Conservation (phyloP, 306 rosid genomes). For the Benincasa hispida region DNA sequence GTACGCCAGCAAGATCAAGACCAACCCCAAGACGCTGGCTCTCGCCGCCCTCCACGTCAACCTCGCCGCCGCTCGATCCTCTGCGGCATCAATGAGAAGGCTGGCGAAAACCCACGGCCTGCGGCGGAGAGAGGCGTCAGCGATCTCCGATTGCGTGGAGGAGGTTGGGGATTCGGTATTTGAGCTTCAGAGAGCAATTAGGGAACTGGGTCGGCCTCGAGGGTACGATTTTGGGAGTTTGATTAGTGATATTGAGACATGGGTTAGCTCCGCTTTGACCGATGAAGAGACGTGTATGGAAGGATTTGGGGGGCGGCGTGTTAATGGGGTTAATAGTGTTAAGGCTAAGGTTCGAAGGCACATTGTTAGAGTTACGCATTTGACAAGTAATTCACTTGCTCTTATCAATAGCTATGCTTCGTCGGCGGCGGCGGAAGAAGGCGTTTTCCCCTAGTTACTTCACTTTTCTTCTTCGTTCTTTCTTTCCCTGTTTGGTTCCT, state of each 20-base stretch:
- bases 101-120: slow-evolving; percentile 15
- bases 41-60: slow-evolving; percentile 22
- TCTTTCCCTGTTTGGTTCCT: background rate
- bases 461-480: background rate
- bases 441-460: background rate
- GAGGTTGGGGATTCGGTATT: slow-evolving; percentile 16
- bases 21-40: slow-evolving; percentile 22
- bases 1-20: slow-evolving; percentile 22
- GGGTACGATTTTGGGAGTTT: slow-evolving; percentile 7
- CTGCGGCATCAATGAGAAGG: background rate
- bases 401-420: slow-evolving; percentile 30
- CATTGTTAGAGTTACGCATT: slow-evolving; percentile 15
- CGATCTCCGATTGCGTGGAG: slow-evolving; percentile 24
- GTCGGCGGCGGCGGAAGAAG: background rate
- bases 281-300: slow-evolving; percentile 31
- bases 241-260: slow-evolving; percentile 28
- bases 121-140: slow-evolving; percentile 17
- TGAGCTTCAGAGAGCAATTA: slow-evolving; percentile 15
- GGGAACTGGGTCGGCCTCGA: slow-evolving; percentile 8
- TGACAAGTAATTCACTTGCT: slow-evolving; percentile 32
- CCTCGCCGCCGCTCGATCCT: slow-evolving; percentile 12
- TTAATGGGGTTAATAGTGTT: background rate
- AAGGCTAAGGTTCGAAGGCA: slow-evolving; percentile 13
- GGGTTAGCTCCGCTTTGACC: slow-evolving; percentile 35
- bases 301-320: slow-evolving; percentile 11